Conservation (phyloP, 257 asterid genomes). For the Solanum chaucha region DNA sequence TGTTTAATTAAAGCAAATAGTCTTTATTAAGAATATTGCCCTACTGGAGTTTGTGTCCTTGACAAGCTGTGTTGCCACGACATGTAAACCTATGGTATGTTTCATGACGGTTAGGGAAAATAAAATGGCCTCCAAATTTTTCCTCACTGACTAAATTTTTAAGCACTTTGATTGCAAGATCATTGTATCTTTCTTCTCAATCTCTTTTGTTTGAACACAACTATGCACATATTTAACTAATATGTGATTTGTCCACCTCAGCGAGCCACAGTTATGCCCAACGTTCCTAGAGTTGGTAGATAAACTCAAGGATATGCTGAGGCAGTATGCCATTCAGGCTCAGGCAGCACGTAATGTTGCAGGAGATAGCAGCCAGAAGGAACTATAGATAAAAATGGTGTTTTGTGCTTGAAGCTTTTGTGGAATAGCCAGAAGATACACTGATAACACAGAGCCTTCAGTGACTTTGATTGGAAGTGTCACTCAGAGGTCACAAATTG, state of each 20-base stretch:
- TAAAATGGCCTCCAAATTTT: neutral
- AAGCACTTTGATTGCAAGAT: neutral
- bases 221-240: neutral
- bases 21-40: neutral
- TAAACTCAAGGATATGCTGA: constrained; percentile 61
- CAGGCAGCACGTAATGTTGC: constrained; percentile 49
- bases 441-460: neutral
- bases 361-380: constrained; percentile 35
- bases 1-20: neutral
- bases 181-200: neutral
- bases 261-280: constrained; percentile 72
- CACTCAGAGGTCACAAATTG: neutral
- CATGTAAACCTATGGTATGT: neutral
- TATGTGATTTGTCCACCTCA: constrained; percentile 16
- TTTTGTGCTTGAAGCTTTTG: neutral
- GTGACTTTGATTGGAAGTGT: neutral
- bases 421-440: neutral
- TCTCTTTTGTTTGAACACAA: neutral
- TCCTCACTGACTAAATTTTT: neutral
- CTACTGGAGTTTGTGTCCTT: neutral
- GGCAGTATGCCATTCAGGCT: constrained; percentile 30
- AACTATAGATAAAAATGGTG: constrained; percentile 15
- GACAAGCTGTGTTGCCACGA: neutral
- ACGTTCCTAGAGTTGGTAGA: constrained; percentile 70
- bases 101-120: neutral